Base-by-base conservation (phyloP, 768 basidiomycete genomes). In the Cytidiella melzeri region DNA sequence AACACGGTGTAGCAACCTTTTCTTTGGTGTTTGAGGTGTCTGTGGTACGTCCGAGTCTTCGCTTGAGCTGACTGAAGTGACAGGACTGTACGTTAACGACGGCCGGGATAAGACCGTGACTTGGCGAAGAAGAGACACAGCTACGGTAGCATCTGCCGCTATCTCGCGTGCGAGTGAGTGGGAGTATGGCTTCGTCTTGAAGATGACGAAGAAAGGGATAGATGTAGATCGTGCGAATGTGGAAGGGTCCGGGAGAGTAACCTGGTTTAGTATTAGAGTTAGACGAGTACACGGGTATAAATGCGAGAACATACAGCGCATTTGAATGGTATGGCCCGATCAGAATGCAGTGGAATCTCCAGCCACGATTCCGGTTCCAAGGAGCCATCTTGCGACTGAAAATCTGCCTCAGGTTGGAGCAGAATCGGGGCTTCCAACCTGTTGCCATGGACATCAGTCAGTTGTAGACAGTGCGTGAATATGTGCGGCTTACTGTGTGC, bases 131-230 rank as follows among this genome's bases (percentile, higher is more conserved):
- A 88, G 70, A 0, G 80, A 80, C 10, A 86, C 76, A n/a, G 76
- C 76, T 26, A 86, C 79, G 11, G 83, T 84, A 5, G 86, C 81
- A 60, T 87, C 84, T 3, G 81, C 59, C 6, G 83, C 79, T 28
- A 87, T 84, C 58, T 87, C 84, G 50, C 73, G 74, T 7, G 80
- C 74, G 26, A 87, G 66, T 10, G 64, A 55, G 1, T 70, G 63
- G 15, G 79, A 82, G 36, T 79, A 71, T 15, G 81, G 77, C 6
- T 66, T 76, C 25, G 86, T 86, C 9, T 78, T 77, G 65, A 87
- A 87, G 24, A 87, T 81, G 45, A 85, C 82, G 57, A 80, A 87
- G 58, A 80, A 87, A 11, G 84, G 78, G 52, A 88, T 75, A n/a
- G 74, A 75, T 15, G 73, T 73, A 21, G 73, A 62, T 24, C 85